A percentile compares a stretch with the other conserved stretches of the same genome.
Conservation (phyloP, 495 filamentous ascomycete genomes). For the Mycothermus thermophilus region DNA sequence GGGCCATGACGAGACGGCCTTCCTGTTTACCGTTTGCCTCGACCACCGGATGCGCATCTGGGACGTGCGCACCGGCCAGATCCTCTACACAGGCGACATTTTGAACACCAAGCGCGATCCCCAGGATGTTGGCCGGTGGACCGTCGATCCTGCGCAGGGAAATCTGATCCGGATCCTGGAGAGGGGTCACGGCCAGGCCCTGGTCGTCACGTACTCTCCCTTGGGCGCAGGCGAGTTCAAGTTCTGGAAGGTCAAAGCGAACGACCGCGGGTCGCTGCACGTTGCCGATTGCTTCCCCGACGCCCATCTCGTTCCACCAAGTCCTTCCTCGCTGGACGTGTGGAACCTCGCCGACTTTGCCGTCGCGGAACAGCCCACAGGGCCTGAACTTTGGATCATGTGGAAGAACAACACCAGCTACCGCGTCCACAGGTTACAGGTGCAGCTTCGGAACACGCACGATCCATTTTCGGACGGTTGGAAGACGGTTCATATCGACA, state of each 20-base stretch:
- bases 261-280: conserved; percentile 45
- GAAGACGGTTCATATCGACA: conserved; percentile 56
- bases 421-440: conserved; percentile 46
- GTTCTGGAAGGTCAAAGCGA: conserved; percentile 69
- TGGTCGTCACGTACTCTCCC: conserved; percentile 75
- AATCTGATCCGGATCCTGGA: conserved; percentile 62
- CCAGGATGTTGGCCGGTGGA: conserved; percentile 49
- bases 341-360: conserved; percentile 84
- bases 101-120: conserved; percentile 34
- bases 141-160: conserved; percentile 60
- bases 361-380: conserved; percentile 31
- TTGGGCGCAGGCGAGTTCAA: conserved; percentile 83
- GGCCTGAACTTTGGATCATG: conserved; percentile 62
- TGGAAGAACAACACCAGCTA: conserved; percentile 77
- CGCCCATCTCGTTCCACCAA: conserved; percentile 47
- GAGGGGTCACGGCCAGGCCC: conserved; percentile 48
- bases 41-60: conserved; percentile 79
- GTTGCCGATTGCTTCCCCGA: conserved; percentile 58
- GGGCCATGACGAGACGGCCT: conserved; percentile 28
- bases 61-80: conserved; percentile 62
- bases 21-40: conserved; percentile 72
- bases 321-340: conserved; percentile 56
- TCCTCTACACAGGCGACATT: conserved; percentile 60
- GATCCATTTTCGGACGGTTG: conserved; percentile 58
- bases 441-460: conserved; percentile 17